These are phyloP conservation scores for Nicotiana tomentosiformis DNA, from an alignment of 257 asterid species.

Conservation along the genomic window DNA sequence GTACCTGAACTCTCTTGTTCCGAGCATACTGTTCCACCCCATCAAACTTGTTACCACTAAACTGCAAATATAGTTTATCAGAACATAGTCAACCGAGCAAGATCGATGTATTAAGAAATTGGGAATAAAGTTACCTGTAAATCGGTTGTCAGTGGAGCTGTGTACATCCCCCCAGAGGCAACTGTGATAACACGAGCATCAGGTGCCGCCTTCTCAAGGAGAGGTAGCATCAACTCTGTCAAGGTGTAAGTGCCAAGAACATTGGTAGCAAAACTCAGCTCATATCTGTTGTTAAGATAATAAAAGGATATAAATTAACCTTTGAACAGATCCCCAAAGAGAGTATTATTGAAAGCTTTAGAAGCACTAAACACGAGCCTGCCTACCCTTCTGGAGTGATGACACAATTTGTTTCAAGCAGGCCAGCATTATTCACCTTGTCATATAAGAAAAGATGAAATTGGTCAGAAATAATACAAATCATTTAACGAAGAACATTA, in stretches of 20 bases:
- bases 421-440: conserved; percentile 92
- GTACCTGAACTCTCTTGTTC: conserved; percentile 89
- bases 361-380: conserved; percentile 1
- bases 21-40: conserved; percentile 89
- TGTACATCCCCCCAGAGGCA: conserved; percentile 93
- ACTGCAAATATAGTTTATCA: conserved; percentile 39
- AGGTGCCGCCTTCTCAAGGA: conserved; percentile 82
- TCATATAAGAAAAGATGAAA: conserved; percentile 6
- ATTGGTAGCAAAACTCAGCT: conserved; percentile 81
- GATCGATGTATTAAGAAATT: neutral
- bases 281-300: conserved; percentile 38
- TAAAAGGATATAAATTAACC: neutral
- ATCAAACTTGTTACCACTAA: conserved; percentile 43
- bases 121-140: conserved; percentile 41
- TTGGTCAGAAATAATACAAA: neutral
- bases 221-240: conserved; percentile 73
- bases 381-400: conserved; percentile 79
- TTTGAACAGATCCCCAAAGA: neutral
- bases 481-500: neutral
- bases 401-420: conserved; percentile 54
- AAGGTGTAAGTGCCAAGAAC: conserved; percentile 79
- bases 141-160: conserved; percentile 73
- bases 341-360: neutral
- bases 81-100: neutral
- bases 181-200: conserved; percentile 97